Evolutionary conservation across 345 rosid species (phyloP).

Genomic region (Hypericum perforatum): DNA sequence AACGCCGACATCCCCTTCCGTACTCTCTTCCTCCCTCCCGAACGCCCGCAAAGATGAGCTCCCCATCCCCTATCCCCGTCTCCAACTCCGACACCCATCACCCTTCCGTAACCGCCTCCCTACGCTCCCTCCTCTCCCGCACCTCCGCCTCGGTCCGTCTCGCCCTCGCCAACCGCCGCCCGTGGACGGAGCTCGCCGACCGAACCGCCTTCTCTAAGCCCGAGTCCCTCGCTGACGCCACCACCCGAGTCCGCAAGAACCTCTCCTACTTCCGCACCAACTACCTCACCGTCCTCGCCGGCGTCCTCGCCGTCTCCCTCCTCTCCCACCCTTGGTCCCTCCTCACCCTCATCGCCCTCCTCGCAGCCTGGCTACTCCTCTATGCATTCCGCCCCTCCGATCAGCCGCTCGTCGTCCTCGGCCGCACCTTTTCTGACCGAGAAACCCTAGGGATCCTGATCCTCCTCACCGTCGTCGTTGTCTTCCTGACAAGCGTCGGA

Average conservation of each 20-base stretch:
- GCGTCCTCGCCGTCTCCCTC: conserved; percentile 12
- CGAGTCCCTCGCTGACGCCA: neutral
- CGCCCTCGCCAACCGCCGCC: conserved; percentile 4
- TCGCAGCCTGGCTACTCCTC: conserved; percentile 24
- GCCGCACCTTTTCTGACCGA: conserved; percentile 37
- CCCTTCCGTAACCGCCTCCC: neutral
- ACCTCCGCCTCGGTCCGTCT: neutral
- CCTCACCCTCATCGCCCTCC: conserved; percentile 10
- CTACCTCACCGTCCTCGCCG: neutral
- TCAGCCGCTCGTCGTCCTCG: conserved; percentile 33
- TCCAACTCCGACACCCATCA: neutral
- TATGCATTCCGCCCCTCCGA: conserved; percentile 37
- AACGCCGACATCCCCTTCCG: neutral
- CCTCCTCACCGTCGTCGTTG: conserved; percentile 27
- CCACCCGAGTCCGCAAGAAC: conserved; percentile 1
- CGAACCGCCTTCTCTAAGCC: conserved; percentile 5
- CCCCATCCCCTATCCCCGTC: neutral
- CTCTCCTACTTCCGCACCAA: conserved; percentile 6
- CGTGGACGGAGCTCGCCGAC: conserved; percentile 4
- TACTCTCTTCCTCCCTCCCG: neutral
- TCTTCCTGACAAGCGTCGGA: conserved; percentile 46
- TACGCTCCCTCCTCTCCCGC: conserved; percentile 1
- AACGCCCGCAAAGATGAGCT: neutral
- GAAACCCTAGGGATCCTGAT: conserved; percentile 35
- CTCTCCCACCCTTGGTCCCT: conserved; percentile 11